phyloP scores from a whole-genome alignment of 176 grass and related monocot genomes.

The Thinopyrum elongatum region DNA sequence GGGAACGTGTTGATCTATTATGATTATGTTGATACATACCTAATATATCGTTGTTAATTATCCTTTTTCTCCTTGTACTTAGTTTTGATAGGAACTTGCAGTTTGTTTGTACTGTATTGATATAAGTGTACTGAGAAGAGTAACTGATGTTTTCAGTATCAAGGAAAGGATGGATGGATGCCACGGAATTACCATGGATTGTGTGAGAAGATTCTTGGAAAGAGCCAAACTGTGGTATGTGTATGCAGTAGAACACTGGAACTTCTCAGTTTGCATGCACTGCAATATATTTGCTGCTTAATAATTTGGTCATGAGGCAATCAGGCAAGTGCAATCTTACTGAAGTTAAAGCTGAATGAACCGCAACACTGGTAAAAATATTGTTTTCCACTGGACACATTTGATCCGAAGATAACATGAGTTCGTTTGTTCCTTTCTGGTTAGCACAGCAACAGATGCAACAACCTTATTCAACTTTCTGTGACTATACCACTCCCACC shows the following conservation, averaged over 20 bases:
- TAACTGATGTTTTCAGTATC: slow-evolving; percentile 3
- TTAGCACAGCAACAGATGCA: not conserved
- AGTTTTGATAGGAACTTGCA: not conserved
- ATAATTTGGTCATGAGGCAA: not conserved
- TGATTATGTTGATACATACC: not conserved
- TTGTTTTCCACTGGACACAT: not conserved
- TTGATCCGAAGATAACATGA: not conserved
- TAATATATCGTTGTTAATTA: not conserved
- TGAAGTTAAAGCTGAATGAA: not conserved
- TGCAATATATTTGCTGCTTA: not conserved
- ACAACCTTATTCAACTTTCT: not conserved
- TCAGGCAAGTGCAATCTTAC: not conserved
- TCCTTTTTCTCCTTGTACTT: not conserved
- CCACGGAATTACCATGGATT: not conserved
- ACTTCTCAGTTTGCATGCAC: not conserved
- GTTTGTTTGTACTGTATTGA: not conserved
- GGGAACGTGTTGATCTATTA: not conserved
- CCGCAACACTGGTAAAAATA: not conserved
- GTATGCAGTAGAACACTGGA: not conserved
- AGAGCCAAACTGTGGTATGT: slow-evolving; percentile 16
- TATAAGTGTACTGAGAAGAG: not conserved
- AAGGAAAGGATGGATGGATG: slow-evolving; percentile 5
- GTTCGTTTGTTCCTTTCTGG: too few relatives aligned
- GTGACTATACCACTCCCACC: not conserved
- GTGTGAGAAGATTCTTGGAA: slow-evolving; percentile 20